Evolutionary conservation across 768 basidiomycete species (phyloP), one percentile per base, ranked within the genome.

Genomic region (Phylloporus arenicola): DNA sequence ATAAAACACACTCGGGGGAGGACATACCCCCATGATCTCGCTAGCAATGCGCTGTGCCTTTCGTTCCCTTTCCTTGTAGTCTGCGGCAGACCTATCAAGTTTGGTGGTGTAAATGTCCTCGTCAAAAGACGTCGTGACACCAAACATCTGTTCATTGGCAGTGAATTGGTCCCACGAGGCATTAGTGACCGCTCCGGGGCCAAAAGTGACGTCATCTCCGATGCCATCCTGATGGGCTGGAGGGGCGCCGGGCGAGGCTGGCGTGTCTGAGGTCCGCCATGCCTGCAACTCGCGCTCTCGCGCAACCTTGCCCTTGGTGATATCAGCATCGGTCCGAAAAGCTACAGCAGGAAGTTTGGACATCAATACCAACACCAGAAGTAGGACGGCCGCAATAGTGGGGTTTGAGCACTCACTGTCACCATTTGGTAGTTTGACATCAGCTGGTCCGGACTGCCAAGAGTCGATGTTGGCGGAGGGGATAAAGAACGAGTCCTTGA

Each of bases 71-170:
- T 92, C 89, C 71, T 86, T 89, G 68, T 78, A 99, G 68, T 94
- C 93, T 19, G 86, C 79, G 7, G 82, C 86, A 47, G 71, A 79
- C 55, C 89, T 81, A 64, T 98, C 91, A 40, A 99, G 76, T 70
- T 83, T 92, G 16, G 95, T 98, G 11, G 96, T 98, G 68, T 99
- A 99, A 30, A 84, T 64, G 50, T 95, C 89, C 72, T 99, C 96
- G 61, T 95, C 86, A 68, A 91, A 99, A 58, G 81, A 81, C 9
- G 92, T 92, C 61, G 77, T 92, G 54, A 95, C 83, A 20, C 96
- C 96, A 63, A 96, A 98, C 48, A 91, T 75, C 59, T 87, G 77
- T 70, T 98, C 95, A 69, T 98, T 99, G 37, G 75, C 90, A 17
- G 84, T 84, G 60, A 95, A 99, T 68, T 96, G 92, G 68, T 99